Percentiles rank a stretch among this genome's conserved stretches.
phyloP scores from a whole-genome alignment of 345 rosid genomes.

The Hibiscus syriacus region DNA sequence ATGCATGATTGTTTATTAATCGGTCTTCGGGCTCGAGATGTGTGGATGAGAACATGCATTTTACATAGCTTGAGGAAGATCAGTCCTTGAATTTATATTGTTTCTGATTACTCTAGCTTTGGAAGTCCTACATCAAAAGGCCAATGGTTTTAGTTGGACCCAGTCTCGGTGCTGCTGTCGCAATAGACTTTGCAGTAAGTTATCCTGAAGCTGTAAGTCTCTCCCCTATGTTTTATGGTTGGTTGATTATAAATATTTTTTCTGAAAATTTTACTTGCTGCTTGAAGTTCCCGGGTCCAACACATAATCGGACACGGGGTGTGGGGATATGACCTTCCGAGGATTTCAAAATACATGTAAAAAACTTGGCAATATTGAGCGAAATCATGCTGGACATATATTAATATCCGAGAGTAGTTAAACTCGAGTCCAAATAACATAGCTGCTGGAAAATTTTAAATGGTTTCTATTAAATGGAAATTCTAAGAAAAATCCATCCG shows the following conservation, averaged over 20 bases:
- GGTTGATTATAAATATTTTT: background rate
- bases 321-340: too few relatives aligned
- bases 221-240: background rate
- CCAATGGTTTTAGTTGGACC: conserved; percentile 91
- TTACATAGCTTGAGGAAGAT: background rate
- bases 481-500: background rate
- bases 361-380: background rate
- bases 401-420: background rate
- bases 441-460: background rate
- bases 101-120: conserved; percentile 31
- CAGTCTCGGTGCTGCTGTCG: conserved; percentile 82
- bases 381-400: background rate
- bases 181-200: conserved; percentile 65
- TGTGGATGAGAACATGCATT: background rate
- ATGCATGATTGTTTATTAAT: background rate
- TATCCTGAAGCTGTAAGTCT: conserved; percentile 72
- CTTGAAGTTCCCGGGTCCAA: too few relatives aligned
- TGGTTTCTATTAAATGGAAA: background rate
- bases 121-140: conserved; percentile 73
- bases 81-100: background rate
- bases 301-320: too few relatives aligned
- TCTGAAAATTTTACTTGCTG: background rate
- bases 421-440: background rate
- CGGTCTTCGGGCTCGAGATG: background rate
- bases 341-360: too few relatives aligned